A percentile compares a stretch with the other conserved stretches of the same genome.
Evolutionary conservation across 257 asterid species (phyloP).

Genomic region (Cruciata laevipes): DNA sequence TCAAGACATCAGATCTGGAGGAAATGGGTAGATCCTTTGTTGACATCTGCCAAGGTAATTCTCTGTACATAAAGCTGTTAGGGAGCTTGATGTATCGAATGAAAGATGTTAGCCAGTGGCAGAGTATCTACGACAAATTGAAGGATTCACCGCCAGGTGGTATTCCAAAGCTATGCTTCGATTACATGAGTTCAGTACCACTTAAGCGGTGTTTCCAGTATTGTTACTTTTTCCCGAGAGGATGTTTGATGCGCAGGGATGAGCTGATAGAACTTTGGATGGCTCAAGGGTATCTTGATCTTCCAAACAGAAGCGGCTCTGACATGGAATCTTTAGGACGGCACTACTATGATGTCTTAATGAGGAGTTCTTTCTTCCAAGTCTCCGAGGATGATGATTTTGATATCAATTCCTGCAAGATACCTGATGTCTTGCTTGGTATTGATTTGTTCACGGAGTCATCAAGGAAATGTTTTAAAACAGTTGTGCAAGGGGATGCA

Average conservation of each 20-base stretch:
- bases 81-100: too few relatives aligned
- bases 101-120: too few relatives aligned
- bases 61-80: too few relatives aligned
- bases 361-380: constrained; percentile 19
- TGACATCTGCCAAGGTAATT: too few relatives aligned
- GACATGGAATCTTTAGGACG: not conserved
- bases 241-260: constrained; percentile 17
- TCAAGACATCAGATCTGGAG: too few relatives aligned
- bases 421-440: constrained; percentile 27
- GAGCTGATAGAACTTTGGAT: constrained; percentile 28
- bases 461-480: constrained; percentile 14
- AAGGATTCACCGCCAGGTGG: not conserved
- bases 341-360: constrained; percentile 4
- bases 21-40: too few relatives aligned
- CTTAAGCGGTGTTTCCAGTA: constrained; percentile 22
- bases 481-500: too few relatives aligned
- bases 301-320: not conserved
- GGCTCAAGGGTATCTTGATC: constrained; percentile 19
- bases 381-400: constrained; percentile 9
- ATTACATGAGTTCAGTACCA: constrained; percentile 11
- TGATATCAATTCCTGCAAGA: constrained; percentile 10
- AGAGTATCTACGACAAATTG: not conserved
- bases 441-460: constrained; percentile 2
- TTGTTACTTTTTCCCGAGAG: constrained; percentile 22
- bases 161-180: constrained; percentile 17